Evolutionary conservation across 2,329 filamentous ascomycete genomes (phyloP), one percentile per base, ranked within the genome.

Genomic region (Claviceps capensis): DNA sequence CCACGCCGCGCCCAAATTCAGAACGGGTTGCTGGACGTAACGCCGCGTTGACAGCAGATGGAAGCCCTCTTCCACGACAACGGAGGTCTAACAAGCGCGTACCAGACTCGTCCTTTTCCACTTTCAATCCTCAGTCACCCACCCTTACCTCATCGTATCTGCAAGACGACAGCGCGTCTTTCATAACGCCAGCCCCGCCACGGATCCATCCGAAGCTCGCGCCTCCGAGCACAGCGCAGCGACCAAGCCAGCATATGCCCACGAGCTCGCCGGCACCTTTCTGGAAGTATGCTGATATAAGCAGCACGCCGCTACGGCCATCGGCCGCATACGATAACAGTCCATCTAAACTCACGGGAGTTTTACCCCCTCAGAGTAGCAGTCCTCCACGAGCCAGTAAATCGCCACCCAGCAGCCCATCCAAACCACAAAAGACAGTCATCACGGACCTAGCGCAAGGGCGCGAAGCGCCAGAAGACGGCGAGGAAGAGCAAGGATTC

Each of bases 231-330:
- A 91, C 87, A 5, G 81, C 85, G 5, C 85, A 90, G 63, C 76
- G 86, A 52, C 88, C 88, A 9, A 90, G 85, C 62, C 85, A 89
- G 61, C 87, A 88, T 65, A 88, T 91, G 78, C 86, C 87, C 37
- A 89, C 88, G 46, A 88, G 84, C 59, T 89, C 85, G 36, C 88
- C 88, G 0, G 88, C 88, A 1, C 86, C 87, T 0, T 93, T 94
- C 66, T 94, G 88, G 88, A 89, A 87, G 65, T 93, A 86, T 66
- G 82, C 85, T 42, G 85, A 89, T 57, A 78, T 88, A 54, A 78
- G 79, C 26, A 87, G 82, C 65, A 90, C 86, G 2, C 86, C 86
- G 1, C 71, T 86, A 50, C 72, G 73, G 58, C 68, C 72, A 14
- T 59, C 67, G 4, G 60, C 65, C 0, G 65, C 69, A 4, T 80